A percentile compares a stretch with the other conserved stretches of the same genome.
These are phyloP conservation scores for Cladosporium halotolerans DNA, from an alignment of 2,329 filamentous ascomycete genomes.

Conservation along the genomic window DNA sequence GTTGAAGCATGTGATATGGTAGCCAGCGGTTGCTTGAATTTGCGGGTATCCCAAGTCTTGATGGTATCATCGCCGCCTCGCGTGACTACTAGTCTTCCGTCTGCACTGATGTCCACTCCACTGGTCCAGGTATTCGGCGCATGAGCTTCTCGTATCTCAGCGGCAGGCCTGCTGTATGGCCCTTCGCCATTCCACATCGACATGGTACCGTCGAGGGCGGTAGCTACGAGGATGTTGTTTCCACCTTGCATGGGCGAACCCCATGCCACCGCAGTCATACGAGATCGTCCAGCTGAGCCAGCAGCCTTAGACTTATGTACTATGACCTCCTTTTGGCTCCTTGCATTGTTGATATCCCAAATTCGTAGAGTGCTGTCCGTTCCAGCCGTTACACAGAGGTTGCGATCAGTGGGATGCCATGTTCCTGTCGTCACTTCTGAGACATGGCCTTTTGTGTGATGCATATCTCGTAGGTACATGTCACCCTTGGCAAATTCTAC, in stretches of 20 bases:
- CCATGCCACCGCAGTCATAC: slow-evolving; percentile 93
- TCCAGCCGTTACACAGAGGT: slow-evolving; percentile 81
- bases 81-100: slow-evolving; percentile 85
- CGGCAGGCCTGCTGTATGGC: slow-evolving; percentile 73
- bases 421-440: slow-evolving; percentile 83
- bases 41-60: slow-evolving; percentile 94
- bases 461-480: slow-evolving; percentile 96
- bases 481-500: slow-evolving; percentile 94
- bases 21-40: slow-evolving; percentile 85
- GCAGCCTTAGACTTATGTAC: slow-evolving; percentile 91
- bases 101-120: slow-evolving; percentile 81
- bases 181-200: slow-evolving; percentile 90
- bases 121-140: slow-evolving; percentile 80
- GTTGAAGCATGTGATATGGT: slow-evolving; percentile 74
- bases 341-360: slow-evolving; percentile 91
- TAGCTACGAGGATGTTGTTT: slow-evolving; percentile 69
- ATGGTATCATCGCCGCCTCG: slow-evolving; percentile 86
- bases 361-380: slow-evolving; percentile 94
- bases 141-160: slow-evolving; percentile 80
- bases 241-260: slow-evolving; percentile 69
- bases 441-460: slow-evolving; percentile 95
- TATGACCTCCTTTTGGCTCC: slow-evolving; percentile 85
- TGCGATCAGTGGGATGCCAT: slow-evolving; percentile 83
- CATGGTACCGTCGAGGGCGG: slow-evolving; percentile 81
- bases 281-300: slow-evolving; percentile 79